Evolutionary conservation across 345 rosid species (phyloP), one percentile per base, ranked within the genome.

Genomic region (Isatis tinctoria): DNA sequence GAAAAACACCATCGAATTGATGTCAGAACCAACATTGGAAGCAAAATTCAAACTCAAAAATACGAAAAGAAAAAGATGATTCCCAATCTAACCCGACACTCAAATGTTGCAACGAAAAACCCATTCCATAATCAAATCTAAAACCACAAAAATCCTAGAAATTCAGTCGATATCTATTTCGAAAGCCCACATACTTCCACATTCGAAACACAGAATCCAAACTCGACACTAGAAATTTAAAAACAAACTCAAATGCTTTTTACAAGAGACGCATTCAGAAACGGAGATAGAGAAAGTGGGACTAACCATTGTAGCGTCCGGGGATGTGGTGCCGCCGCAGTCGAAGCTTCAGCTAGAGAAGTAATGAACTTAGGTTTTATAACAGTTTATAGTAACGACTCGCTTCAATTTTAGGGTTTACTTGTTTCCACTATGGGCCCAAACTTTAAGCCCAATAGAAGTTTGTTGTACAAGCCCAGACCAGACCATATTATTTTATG

Each of bases 311-410:
- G 74, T 56, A 2, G 36, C 33, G 7, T 26, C 65, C 65, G 10
- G 70, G 4, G 49, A 10, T 20, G 74, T 49, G 62, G 70, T 17
- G 61, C 73, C 65, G 73, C 65, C 74, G 74, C 30, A 44, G 39
- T 20, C 53, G 66, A 13, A 70, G 44, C 74, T n/a, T 70, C 20
- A 8, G 43, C 32, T 16, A 16, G 33, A 18, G 32, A 30, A 40
- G 17, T 0, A 13, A 32, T 0, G 58, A 70, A 1, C 13, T 0
- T 12, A 69, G 62, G 32, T 53, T 61, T 75, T 68, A 69, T 28
- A 56, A 44, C 1, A 3, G 24, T 14, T 61, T 33, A 68, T 52
- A 24, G 16, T 17, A 32, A 0, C 51, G 48, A 28, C 64, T 48
- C 51, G 3, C 11, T 52, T 18, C 64, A 60, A 0, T 62, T 33